A percentile compares a stretch with the other conserved stretches of the same genome.
phyloP scores from a whole-genome alignment of 1,139 yeast genomes.

The Sugiyamaella xylanicola region DNA sequence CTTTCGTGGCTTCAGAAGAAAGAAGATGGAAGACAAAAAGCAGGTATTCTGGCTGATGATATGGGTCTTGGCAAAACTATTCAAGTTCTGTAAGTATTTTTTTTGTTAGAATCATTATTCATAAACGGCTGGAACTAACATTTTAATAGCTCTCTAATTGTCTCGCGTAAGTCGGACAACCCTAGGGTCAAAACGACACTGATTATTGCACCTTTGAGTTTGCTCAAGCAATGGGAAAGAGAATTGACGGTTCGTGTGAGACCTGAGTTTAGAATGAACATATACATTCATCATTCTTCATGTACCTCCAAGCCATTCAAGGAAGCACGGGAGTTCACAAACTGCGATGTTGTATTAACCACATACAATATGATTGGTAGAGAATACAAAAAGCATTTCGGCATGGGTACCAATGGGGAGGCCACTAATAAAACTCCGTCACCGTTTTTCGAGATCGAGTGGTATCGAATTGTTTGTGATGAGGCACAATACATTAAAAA shows the following conservation, averaged over 20 bases:
- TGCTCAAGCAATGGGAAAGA: constrained; percentile 64
- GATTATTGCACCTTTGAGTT: constrained; percentile 75
- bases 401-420: constrained; percentile 39
- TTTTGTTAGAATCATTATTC: no score
- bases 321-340: constrained; percentile 51
- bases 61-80: constrained; percentile 61
- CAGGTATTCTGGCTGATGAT: constrained; percentile 56
- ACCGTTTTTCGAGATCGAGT: constrained; percentile 64
- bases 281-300: constrained; percentile 66
- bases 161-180: constrained; percentile 75
- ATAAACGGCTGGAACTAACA: constrained; percentile 2
- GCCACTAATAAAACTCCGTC: constrained; percentile 44
- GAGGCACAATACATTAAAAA: constrained; percentile 92
- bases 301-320: constrained; percentile 37
- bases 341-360: constrained; percentile 73
- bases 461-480: constrained; percentile 76
- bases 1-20: constrained; percentile 75
- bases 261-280: constrained; percentile 49
- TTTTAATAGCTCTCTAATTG: constrained; percentile 54
- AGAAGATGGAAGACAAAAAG: constrained; percentile 56
- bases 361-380: constrained; percentile 72
- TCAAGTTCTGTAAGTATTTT: constrained; percentile 46
- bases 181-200: constrained; percentile 57
- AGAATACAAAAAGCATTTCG: constrained; percentile 41
- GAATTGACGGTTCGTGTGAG: constrained; percentile 64